Evolutionary conservation across 1,284 basidiomycete genomes (phyloP).

Genomic region (Ustilago shanxiensis): DNA sequence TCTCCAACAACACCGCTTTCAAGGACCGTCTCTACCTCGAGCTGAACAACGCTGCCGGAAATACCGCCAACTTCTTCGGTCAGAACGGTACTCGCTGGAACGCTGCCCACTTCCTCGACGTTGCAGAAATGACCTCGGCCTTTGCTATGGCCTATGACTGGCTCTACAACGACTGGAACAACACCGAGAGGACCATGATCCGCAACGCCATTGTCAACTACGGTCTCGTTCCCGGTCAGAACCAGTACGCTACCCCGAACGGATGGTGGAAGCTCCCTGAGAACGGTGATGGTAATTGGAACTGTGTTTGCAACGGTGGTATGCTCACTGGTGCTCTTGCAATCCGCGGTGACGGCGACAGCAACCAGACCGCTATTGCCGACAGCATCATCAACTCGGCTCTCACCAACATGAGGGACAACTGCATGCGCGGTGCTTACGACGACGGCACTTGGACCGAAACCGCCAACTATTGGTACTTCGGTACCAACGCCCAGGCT

Average conservation of each 20-base stretch:
- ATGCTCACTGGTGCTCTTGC: constrained; percentile 90
- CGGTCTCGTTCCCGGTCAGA: constrained; percentile 75
- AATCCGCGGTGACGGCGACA: constrained; percentile 77
- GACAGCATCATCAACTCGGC: constrained; percentile 78
- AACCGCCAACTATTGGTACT: constrained; percentile 80
- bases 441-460: constrained; percentile 93
- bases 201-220: constrained; percentile 81
- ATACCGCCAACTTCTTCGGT: constrained; percentile 72
- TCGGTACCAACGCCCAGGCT: constrained; percentile 85
- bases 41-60: constrained; percentile 73
- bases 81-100: constrained; percentile 80
- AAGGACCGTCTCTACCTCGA: constrained; percentile 87
- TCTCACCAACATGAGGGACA: constrained; percentile 80
- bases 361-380: constrained; percentile 83
- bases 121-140: constrained; percentile 81
- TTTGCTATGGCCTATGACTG: constrained; percentile 89
- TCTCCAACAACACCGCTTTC: constrained; percentile 92
- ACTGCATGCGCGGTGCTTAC: constrained; percentile 78
- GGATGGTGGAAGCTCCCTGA: constrained; percentile 72
- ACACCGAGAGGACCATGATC: constrained; percentile 80
- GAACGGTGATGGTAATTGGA: constrained; percentile 85
- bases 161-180: constrained; percentile 86
- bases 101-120: constrained; percentile 90
- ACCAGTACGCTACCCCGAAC: constrained; percentile 68
- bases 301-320: constrained; percentile 95